phyloP scores from a whole-genome alignment of 2,329 filamentous ascomycete genomes.

The Achaetomium macrosporum region DNA sequence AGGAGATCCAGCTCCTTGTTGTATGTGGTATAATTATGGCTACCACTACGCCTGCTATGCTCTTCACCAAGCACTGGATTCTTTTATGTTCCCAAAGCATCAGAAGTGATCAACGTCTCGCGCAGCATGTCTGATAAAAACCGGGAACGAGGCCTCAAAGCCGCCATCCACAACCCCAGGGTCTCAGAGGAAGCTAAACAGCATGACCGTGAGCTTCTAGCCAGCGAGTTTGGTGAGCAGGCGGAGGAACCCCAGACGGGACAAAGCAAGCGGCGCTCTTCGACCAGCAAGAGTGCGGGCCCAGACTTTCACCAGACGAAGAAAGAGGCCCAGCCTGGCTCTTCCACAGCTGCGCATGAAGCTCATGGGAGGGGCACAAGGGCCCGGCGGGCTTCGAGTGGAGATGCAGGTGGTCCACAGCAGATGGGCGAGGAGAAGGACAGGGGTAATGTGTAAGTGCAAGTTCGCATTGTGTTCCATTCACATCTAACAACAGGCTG shows the following conservation, averaged over 20 bases:
- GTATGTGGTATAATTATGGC: too few relatives aligned
- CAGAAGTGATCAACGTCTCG: background rate
- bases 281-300: constrained; percentile 8
- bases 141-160: constrained; percentile 25
- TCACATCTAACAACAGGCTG: background rate
- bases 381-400: constrained; percentile 13
- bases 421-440: constrained; percentile 20
- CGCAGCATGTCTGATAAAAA: constrained; percentile 16
- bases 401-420: background rate
- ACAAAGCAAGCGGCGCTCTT: background rate
- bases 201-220: constrained; percentile 24
- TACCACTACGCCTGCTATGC: too few relatives aligned
- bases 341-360: background rate
- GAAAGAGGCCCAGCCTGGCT: background rate
- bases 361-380: constrained; percentile 6
- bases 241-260: background rate
- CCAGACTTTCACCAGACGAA: too few relatives aligned
- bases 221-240: constrained; percentile 21
- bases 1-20: too few relatives aligned
- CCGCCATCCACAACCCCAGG: constrained; percentile 24
- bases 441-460: constrained; percentile 23
- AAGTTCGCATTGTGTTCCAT: background rate
- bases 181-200: constrained; percentile 26
- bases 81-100: background rate
- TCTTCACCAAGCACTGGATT: too few relatives aligned